Conservation (phyloP, 768 basidiomycete species). For the Mrakia hoshinonis region DNA sequence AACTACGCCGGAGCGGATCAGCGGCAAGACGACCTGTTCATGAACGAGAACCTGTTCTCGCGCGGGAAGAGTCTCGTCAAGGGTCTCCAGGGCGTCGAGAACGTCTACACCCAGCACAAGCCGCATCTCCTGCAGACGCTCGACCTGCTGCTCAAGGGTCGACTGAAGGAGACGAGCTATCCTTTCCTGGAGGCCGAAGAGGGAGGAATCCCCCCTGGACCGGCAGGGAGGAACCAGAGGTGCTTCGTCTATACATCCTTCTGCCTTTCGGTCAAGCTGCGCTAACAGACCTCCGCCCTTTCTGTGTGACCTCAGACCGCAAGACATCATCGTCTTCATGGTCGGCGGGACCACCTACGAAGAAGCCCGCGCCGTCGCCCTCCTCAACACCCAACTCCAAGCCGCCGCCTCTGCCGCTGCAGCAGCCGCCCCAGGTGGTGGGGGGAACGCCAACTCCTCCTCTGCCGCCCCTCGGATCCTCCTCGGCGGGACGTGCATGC, state of each 20-base stretch:
- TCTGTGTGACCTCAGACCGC: constrained; percentile 53
- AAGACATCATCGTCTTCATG: constrained; percentile 94
- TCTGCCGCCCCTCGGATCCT: constrained; percentile 60
- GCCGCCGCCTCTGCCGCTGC: constrained; percentile 43
- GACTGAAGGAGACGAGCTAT: constrained; percentile 76
- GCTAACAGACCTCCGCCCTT: not conserved
- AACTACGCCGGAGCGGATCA: constrained; percentile 93
- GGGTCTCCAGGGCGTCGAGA: constrained; percentile 97
- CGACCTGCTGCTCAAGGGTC: constrained; percentile 76
- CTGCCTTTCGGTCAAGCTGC: not conserved
- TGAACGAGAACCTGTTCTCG: constrained; percentile 85
- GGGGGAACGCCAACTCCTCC: not conserved
- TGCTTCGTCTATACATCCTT: constrained; percentile 35
- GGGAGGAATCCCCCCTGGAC: constrained; percentile 32
- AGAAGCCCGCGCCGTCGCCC: constrained; percentile 74
- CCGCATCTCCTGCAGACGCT: constrained; percentile 88
- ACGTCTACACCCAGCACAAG: constrained; percentile 94
- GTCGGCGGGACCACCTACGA: constrained; percentile 95
- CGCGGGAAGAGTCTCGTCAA: constrained; percentile 91
- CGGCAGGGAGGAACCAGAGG: constrained; percentile 50
- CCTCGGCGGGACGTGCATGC: constrained; percentile 87
- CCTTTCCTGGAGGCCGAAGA: constrained; percentile 67
- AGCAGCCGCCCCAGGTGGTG: too few species aligned
- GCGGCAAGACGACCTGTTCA: constrained; percentile 93
- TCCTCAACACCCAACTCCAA: constrained; percentile 69